Evolutionary conservation across 768 basidiomycete species (phyloP).

Genomic region (Stropharia rugosoannulata): DNA sequence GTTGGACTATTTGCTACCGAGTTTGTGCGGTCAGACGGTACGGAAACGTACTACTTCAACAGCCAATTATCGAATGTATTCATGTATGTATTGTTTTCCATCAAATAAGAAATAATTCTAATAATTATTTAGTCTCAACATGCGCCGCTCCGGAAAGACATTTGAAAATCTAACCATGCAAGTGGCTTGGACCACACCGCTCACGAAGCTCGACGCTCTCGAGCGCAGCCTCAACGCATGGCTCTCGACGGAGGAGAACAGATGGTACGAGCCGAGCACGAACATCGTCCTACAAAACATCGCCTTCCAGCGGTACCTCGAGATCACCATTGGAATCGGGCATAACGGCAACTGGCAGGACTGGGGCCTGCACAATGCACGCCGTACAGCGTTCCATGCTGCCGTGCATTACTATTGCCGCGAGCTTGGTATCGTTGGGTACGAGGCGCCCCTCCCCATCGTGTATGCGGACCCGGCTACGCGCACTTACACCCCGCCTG

Average conservation of each 20-base stretch:
- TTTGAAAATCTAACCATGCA: constrained; percentile 68
- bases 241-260: constrained; percentile 76
- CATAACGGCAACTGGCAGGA: constrained; percentile 50
- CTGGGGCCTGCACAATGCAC: constrained; percentile 60
- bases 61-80: constrained; percentile 74
- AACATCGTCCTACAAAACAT: constrained; percentile 63
- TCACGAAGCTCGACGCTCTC: constrained; percentile 69
- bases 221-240: constrained; percentile 70
- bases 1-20: constrained; percentile 82
- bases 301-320: constrained; percentile 62
- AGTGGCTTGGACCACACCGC: constrained; percentile 73
- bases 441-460: constrained; percentile 62
- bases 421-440: constrained; percentile 64
- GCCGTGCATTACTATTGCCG: constrained; percentile 73
- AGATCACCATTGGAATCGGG: constrained; percentile 64
- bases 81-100: constrained; percentile 44
- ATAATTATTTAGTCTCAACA: constrained; percentile 52
- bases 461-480: constrained; percentile 39
- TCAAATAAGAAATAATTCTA: neutral
- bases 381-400: constrained; percentile 78
- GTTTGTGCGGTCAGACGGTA: constrained; percentile 71
- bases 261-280: constrained; percentile 75
- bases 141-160: constrained; percentile 75
- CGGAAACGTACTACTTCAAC: constrained; percentile 81
- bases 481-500: constrained; percentile 17